These are phyloP conservation scores for Penicillium olsonii DNA, from an alignment of 2,329 filamentous ascomycete genomes.

Conservation along the genomic window DNA sequence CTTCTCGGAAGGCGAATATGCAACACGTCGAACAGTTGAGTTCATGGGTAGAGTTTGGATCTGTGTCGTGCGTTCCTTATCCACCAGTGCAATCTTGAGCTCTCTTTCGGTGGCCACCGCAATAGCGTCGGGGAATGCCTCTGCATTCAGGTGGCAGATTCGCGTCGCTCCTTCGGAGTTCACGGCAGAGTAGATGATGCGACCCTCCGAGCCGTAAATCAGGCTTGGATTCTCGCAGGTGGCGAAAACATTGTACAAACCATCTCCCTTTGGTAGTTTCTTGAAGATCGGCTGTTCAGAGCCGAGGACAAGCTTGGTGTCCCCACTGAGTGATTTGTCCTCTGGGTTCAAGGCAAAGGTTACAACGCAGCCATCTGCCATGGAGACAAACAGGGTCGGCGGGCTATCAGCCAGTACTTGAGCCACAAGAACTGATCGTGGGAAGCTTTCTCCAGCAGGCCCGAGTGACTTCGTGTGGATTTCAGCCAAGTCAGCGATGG, in stretches of 20 bases:
- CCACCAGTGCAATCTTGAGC: constrained; percentile 77
- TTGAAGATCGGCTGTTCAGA: constrained; percentile 83
- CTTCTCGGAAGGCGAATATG: constrained; percentile 76
- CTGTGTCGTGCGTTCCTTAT: constrained; percentile 83
- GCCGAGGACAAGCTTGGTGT: constrained; percentile 81
- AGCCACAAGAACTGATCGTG: constrained; percentile 77
- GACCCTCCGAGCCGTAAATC: constrained; percentile 85
- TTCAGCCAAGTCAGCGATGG: constrained; percentile 65
- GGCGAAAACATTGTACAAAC: constrained; percentile 79
- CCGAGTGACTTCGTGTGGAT: constrained; percentile 65
- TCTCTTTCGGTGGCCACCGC: constrained; percentile 76
- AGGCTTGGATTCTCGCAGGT: constrained; percentile 92
- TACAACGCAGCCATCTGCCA: constrained; percentile 89
- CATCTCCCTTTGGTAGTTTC: constrained; percentile 67
- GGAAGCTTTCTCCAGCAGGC: constrained; percentile 72
- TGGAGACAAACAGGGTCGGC: constrained; percentile 81
- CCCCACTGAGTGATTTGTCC: constrained; percentile 66
- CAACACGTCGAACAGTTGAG: constrained; percentile 82
- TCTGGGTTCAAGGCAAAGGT: constrained; percentile 71
- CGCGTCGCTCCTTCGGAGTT: constrained; percentile 82
- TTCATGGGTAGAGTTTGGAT: constrained; percentile 76
- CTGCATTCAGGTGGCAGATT: constrained; percentile 79
- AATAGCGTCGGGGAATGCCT: constrained; percentile 77
- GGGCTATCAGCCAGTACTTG: constrained; percentile 68
- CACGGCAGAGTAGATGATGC: constrained; percentile 89